phyloP scores from a whole-genome alignment of 2,329 filamentous ascomycete genomes.

The Lachnellula subtilissima region DNA sequence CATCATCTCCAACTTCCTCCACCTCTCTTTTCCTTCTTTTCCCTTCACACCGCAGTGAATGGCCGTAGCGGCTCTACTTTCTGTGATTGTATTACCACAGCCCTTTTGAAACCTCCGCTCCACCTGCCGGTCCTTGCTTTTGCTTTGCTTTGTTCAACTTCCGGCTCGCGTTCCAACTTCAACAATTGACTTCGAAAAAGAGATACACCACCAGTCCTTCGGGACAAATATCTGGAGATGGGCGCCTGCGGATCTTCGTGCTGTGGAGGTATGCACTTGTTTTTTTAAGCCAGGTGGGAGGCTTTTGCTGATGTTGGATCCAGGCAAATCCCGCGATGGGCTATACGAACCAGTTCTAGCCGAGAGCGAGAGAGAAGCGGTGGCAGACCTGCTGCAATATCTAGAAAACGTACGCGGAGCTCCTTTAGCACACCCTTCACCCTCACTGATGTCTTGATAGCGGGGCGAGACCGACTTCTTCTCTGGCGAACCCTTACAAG shows the following conservation, averaged over 20 bases:
- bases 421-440: neutral
- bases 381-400: constrained; percentile 90
- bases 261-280: constrained; percentile 47
- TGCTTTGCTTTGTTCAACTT: constrained; percentile 21
- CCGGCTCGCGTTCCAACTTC: constrained; percentile 22
- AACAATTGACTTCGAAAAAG: constrained; percentile 21
- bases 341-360: constrained; percentile 84
- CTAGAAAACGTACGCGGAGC: constrained; percentile 74
- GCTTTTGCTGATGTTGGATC: constrained; percentile 30
- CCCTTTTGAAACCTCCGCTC: constrained; percentile 8
- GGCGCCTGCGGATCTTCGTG: constrained; percentile 58
- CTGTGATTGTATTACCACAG: constrained; percentile 10
- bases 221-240: constrained; percentile 43
- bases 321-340: constrained; percentile 73
- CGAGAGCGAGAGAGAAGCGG: constrained; percentile 94
- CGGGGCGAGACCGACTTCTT: constrained; percentile 98
- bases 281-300: neutral
- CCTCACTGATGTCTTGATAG: constrained; percentile 35
- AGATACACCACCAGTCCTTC: constrained; percentile 22
- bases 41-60: constrained; percentile 5
- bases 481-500: constrained; percentile 86
- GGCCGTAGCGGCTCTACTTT: constrained; percentile 5
- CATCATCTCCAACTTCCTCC: neutral
- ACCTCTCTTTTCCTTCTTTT: neutral
- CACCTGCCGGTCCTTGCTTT: constrained; percentile 8